Evolutionary conservation across 495 filamentous ascomycete genomes (phyloP), one percentile per base, ranked within the genome.

Genomic region (Cetradonia linearis): DNA sequence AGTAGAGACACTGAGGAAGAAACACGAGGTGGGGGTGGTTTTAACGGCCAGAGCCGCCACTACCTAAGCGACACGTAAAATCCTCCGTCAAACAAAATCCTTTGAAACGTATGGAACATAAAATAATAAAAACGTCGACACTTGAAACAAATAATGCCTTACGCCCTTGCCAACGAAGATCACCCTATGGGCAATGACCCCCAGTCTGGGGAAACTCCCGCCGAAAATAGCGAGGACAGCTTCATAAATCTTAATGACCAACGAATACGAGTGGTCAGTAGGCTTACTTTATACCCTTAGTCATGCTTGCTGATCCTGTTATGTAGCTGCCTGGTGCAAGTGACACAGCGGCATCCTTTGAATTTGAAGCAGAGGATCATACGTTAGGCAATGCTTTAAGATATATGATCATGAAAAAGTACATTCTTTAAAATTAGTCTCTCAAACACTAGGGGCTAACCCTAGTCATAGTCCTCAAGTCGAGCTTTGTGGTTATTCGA

Each of bases 341-440:
- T 44, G 81, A 83, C 48, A 87, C 80, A 9, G 84, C 85, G 7
- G 85, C 86, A 16, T 87, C 84, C 18, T 98, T 96, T 68, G 87
- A 96, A 71, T 92, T 98, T 65, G 79, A 86, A 53, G 81, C 86
- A 30, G 93, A 98, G 71, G 92, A 93, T 25, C 93, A 98, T 69
- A 98, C 93, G 0, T 75, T 98, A 61, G 93, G 94, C 4, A 98
- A 98, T 73, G 89, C 92, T 6, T 76, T 98, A 62, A 79, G 93
- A 63, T 96, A 86, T 69, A 85, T 95, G 62, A 96, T 97, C 66
- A 96, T 96, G 91, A 96, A 95, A 75, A 98, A 98, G 93, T 96
- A 75, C 59, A 80, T 30, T 37, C 5, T 38, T 36, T 36, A 46
- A 37, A 9, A 20, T 38, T 53, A 27, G 5, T 3, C 38, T 23